A percentile compares a stretch with the other conserved stretches of the same genome.
These are phyloP conservation scores for Millerozyma acaciae DNA, from an alignment of 805 yeast species.

Conservation along the genomic window DNA sequence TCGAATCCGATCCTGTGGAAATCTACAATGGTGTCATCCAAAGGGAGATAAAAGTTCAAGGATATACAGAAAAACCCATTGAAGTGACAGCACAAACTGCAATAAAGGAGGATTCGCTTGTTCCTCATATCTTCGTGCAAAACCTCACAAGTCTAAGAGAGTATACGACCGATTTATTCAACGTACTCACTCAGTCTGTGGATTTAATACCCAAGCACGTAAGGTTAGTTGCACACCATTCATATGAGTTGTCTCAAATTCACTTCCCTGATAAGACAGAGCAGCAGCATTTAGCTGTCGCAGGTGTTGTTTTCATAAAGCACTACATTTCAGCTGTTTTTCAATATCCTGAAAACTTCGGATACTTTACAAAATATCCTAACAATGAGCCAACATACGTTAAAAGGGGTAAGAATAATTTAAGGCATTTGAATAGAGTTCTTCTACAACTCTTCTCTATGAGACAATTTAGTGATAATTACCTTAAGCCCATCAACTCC, in stretches of 20 bases:
- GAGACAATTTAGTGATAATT: conserved; percentile 67
- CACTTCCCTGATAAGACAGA: conserved; percentile 58
- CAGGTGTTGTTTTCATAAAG: conserved; percentile 61
- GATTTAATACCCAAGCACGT: conserved; percentile 36
- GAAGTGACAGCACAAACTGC: conserved; percentile 59
- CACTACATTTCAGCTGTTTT: conserved; percentile 47
- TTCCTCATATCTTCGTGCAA: conserved; percentile 62
- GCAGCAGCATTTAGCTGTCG: conserved; percentile 57
- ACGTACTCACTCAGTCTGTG: conserved; percentile 43
- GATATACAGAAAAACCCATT: conserved; percentile 32
- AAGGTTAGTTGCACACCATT: conserved; percentile 30
- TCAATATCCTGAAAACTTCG: conserved; percentile 53
- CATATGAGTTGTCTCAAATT: conserved; percentile 35
- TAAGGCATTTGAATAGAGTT: conserved; percentile 54
- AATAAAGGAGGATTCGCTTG: conserved; percentile 74
- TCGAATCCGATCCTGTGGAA: conserved; percentile 76
- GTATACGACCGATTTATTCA: conserved; percentile 56
- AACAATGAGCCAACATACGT: conserved; percentile 16
- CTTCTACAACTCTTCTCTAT: conserved; percentile 64
- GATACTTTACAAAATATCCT: conserved; percentile 37
- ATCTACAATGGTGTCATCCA: conserved; percentile 45
- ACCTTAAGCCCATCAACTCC: conserved; percentile 76
- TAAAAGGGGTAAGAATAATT: conserved; percentile 40
- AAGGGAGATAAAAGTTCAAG: conserved; percentile 31
- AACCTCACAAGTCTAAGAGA: conserved; percentile 78